Evolutionary conservation across 768 basidiomycete genomes (phyloP).

Genomic region (Cubamyces lactineus): DNA sequence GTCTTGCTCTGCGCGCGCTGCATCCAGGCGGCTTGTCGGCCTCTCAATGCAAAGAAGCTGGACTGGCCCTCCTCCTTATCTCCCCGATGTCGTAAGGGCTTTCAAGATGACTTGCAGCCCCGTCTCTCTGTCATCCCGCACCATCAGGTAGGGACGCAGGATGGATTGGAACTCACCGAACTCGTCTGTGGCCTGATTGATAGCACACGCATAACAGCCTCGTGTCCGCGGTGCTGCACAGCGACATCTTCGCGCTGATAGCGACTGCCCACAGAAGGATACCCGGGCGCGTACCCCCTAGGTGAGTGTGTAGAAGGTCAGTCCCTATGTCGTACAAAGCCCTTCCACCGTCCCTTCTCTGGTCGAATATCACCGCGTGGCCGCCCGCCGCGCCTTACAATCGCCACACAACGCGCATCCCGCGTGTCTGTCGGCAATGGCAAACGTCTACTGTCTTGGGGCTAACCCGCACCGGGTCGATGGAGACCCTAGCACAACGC

Average conservation of each 20-base stretch:
- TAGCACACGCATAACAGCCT: constrained; percentile 9
- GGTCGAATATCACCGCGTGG: constrained; percentile 10
- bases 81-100: not conserved
- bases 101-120: not conserved
- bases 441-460: not conserved
- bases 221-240: constrained; percentile 6
- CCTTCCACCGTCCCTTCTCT: not conserved
- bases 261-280: constrained; percentile 8
- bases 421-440: constrained; percentile 15
- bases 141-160: constrained; percentile 8
- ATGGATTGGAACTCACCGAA: constrained; percentile 12
- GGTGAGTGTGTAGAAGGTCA: constrained; percentile 18
- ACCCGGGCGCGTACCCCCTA: constrained; percentile 3
- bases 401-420: constrained; percentile 13
- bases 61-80: not conserved
- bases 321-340: constrained; percentile 14
- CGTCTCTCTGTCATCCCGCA: not conserved
- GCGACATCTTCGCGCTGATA: constrained; percentile 13
- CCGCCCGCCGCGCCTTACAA: constrained; percentile 12
- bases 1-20: constrained; percentile 9
- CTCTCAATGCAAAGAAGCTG: constrained; percentile 10
- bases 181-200: constrained; percentile 12
- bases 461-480: constrained; percentile 4
- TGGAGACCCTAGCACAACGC: constrained; percentile 15
- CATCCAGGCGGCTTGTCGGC: not conserved